Evolutionary conservation across 1,284 basidiomycete genomes (phyloP).

Genomic region (Ganoderma boninense): DNA sequence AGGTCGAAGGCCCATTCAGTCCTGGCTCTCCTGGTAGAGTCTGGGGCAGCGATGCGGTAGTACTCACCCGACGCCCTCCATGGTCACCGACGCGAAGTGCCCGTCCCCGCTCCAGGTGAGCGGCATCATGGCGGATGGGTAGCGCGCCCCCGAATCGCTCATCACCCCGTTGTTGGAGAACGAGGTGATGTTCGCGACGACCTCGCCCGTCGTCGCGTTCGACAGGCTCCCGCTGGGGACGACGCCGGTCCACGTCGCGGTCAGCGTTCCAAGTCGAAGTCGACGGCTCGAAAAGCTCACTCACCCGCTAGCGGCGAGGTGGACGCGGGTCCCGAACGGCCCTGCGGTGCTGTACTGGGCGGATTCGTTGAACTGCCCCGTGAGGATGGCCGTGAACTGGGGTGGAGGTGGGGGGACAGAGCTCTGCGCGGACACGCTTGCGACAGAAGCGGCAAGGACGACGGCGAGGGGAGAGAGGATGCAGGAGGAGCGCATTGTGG

Average conservation of each 20-base stretch:
- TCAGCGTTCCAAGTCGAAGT: not conserved
- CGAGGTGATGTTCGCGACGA: conserved; percentile 5
- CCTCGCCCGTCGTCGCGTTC: conserved; percentile 2
- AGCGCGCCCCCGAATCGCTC: not conserved
- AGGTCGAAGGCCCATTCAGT: not conserved
- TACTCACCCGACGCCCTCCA: conserved; percentile 5
- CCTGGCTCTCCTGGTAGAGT: no score
- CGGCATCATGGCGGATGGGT: conserved; percentile 1
- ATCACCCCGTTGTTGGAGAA: not conserved
- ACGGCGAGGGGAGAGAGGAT: not conserved
- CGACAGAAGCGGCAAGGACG: not conserved
- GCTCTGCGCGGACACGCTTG: not conserved
- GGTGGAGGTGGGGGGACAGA: not conserved
- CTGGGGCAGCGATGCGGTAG: no score
- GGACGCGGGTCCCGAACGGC: conserved; percentile 9
- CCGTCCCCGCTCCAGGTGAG: conserved; percentile 9
- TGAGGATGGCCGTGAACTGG: conserved; percentile 1
- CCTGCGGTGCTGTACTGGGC: not conserved
- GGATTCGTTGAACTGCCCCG: not conserved
- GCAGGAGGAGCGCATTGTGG: not conserved
- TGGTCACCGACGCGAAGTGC: conserved; percentile 3
- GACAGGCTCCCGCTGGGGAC: not conserved
- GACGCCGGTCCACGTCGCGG: no score
- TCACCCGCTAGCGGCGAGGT: conserved; percentile 2
- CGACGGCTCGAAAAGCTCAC: not conserved